Conservation (phyloP, 192 early-diverging fungal species). For the Spizellomyces sp. region DNA sequence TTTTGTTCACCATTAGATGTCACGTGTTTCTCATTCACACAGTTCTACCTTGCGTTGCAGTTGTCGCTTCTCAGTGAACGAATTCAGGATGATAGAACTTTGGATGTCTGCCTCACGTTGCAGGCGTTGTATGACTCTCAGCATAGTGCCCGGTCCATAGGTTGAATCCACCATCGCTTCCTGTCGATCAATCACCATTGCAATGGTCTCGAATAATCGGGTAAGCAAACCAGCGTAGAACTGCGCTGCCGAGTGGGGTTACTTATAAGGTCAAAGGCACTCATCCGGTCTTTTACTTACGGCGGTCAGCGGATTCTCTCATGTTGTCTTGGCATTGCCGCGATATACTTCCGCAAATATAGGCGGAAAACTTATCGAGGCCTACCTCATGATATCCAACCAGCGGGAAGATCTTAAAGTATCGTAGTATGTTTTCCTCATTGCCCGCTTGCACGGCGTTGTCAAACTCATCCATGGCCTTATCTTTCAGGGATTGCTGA, state of each 20-base stretch:
- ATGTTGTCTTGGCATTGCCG: slow-evolving; percentile 74
- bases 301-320: slow-evolving; percentile 16
- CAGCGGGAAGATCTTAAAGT: slow-evolving; percentile 88
- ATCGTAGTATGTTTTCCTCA: slow-evolving; percentile 78
- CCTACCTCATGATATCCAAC: slow-evolving; percentile 84
- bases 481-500: slow-evolving; percentile 63
- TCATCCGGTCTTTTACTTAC: not conserved
- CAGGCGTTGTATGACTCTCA: slow-evolving; percentile 82
- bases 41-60: slow-evolving; percentile 45
- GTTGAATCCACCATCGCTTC: slow-evolving; percentile 79
- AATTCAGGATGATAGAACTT: slow-evolving; percentile 72
- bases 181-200: slow-evolving; percentile 85
- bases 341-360: slow-evolving; percentile 78
- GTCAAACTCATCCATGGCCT: slow-evolving; percentile 81
- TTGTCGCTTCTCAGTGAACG: slow-evolving; percentile 75
- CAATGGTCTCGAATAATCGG: slow-evolving; percentile 85
- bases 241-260: slow-evolving; percentile 47
- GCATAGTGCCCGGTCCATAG: slow-evolving; percentile 87
- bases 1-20: no score
- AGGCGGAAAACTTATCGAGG: slow-evolving; percentile 83
- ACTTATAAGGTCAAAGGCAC: not conserved
- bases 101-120: slow-evolving; percentile 89
- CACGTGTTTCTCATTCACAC: no score
- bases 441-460: slow-evolving; percentile 67
- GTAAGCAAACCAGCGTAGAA: slow-evolving; percentile 82